Conservation (phyloP, 305 asterid genomes). For the Salvia sclarea region DNA sequence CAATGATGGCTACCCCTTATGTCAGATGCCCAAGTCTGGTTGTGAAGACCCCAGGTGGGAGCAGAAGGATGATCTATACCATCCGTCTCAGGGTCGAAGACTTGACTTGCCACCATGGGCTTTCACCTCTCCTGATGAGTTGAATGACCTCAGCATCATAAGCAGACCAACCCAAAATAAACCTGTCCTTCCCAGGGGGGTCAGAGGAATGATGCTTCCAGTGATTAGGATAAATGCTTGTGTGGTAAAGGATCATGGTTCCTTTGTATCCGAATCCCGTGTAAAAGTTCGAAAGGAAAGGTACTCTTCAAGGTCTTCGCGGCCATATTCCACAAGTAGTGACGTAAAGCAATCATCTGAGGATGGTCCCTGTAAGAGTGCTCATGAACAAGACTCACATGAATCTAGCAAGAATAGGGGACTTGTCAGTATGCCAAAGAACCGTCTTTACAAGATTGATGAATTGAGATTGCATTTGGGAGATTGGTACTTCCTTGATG, state of each 20-base stretch:
- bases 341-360: constrained; percentile 75
- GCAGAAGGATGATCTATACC: constrained; percentile 73
- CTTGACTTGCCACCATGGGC: constrained; percentile 96
- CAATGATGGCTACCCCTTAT: constrained; percentile 87
- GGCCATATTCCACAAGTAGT: constrained; percentile 50
- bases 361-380: constrained; percentile 59
- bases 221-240: constrained; percentile 97
- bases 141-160: constrained; percentile 52
- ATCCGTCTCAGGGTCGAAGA: constrained; percentile 69
- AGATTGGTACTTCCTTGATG: constrained; percentile 96
- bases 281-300: constrained; percentile 73
- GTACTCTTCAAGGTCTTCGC: constrained; percentile 59
- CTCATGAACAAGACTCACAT: constrained; percentile 59
- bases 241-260: constrained; percentile 92
- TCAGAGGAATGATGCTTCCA: constrained; percentile 85
- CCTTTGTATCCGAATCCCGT: constrained; percentile 80
- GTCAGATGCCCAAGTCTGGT: constrained; percentile 85
- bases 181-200: constrained; percentile 58
- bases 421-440: constrained; percentile 55
- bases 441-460: constrained; percentile 66
- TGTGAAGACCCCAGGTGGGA: constrained; percentile 92
- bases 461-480: constrained; percentile 81
- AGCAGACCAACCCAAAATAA: constrained; percentile 57
- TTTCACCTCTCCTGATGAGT: constrained; percentile 79
- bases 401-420: constrained; percentile 52